phyloP scores from a whole-genome alignment of 2,329 filamentous ascomycete genomes.

The Acarospora socialis region DNA sequence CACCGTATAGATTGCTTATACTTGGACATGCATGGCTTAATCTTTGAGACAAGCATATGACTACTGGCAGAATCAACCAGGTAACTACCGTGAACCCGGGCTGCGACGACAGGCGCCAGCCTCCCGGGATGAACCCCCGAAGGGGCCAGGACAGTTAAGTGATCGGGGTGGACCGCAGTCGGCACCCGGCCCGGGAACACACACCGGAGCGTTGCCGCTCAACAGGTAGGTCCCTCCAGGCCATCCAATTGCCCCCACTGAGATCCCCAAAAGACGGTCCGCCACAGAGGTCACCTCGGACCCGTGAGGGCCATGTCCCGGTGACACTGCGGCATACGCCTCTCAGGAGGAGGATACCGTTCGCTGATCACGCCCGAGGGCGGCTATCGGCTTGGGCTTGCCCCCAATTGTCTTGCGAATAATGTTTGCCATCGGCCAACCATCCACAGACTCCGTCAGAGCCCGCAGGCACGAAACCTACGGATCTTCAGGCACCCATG shows the following conservation, averaged over 20 bases:
- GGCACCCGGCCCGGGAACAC: too few species aligned
- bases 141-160: too few species aligned
- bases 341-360: slow-evolving; percentile 15
- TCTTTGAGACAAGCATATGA: slow-evolving; percentile 34
- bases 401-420: slow-evolving; percentile 12
- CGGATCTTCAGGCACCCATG: slow-evolving; percentile 9
- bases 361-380: slow-evolving; percentile 11
- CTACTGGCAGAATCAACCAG: slow-evolving; percentile 31
- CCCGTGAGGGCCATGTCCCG: slow-evolving; percentile 3
- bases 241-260: slow-evolving; percentile 16
- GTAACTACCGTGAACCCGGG: slow-evolving; percentile 19
- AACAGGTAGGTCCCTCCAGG: too few species aligned
- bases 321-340: slow-evolving; percentile 12
- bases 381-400: slow-evolving; percentile 13
- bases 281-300: slow-evolving; percentile 9
- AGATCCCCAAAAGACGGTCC: slow-evolving; percentile 14
- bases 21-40: slow-evolving; percentile 34
- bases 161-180: too few species aligned
- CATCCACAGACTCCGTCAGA: slow-evolving; percentile 16
- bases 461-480: slow-evolving; percentile 7
- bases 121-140: too few species aligned
- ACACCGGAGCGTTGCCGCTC: too few species aligned
- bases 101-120: too few species aligned
- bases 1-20: slow-evolving; percentile 29
- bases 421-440: slow-evolving; percentile 16